Base-by-base conservation (phyloP, 192 early-diverging fungal species). In the Gaertneriomyces semiglobifer region DNA sequence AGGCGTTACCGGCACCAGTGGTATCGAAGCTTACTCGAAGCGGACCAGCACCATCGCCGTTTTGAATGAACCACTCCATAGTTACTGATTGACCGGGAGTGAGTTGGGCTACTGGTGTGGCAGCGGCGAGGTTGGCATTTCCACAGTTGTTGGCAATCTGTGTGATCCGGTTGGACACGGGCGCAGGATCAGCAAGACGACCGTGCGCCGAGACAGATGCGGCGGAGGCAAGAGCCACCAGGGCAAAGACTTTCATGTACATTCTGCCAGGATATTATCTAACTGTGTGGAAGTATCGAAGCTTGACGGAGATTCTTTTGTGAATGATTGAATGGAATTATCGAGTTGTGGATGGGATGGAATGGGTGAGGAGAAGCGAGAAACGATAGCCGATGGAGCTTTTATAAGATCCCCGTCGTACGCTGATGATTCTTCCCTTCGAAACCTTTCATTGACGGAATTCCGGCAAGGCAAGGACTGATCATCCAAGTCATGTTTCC, bases 11-110 rank as follows among this genome's bases (percentile, higher is more conserved):
- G 6, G 53, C 56, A 33, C 65, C 65, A 9, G 65, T 66, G 44
- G 65, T 57, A 42, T 66, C 65, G 43, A 66, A 66, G 6, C 7
- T 19, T 41, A 66, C 55, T 41, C 58, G 65, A 12, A 66, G 39
- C 9, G 65, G 65, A 25, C 65, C 65, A n/a, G 54, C 65, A 46
- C 65, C 65, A 40, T 66, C 65, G 20, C 65, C 65, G 55, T 56
- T 58, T 18, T 38, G 56, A 56, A 66, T 66, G 65, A 66, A 66
- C 65, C 65, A 66, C 33, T 66, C 14, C 42, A 66, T 53, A 47
- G 54, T 66, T 16, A 45, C 65, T 8, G 12, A 38, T 11, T 60
- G 38, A 16, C 65, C 65, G 44, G 65, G 54, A 19, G 38, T 10
- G 16, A 66, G 39, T 10, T 33, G 16, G 12, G 53, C 65, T 18